A percentile compares a stretch with the other conserved stretches of the same genome.
Conservation (phyloP, 768 basidiomycete genomes). For the Suillus ampliporus region DNA sequence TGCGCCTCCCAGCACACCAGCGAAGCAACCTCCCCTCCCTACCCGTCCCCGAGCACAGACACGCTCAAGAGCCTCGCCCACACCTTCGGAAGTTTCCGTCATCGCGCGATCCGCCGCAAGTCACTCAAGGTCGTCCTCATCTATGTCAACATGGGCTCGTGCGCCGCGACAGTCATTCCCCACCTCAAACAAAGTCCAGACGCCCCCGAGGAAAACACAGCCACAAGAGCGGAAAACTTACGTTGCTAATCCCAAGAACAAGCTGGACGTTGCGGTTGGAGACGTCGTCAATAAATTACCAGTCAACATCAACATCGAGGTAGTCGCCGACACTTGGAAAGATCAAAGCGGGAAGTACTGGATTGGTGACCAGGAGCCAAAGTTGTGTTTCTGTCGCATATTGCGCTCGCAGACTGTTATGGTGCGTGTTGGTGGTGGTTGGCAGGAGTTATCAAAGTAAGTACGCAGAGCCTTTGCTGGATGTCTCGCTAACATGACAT, state of each 20-base stretch:
- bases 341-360: constrained; percentile 95
- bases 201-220: constrained; percentile 51
- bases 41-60: constrained; percentile 49
- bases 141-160: constrained; percentile 69
- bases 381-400: constrained; percentile 91
- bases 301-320: constrained; percentile 82
- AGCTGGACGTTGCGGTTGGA: constrained; percentile 91
- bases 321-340: constrained; percentile 84
- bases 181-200: constrained; percentile 46
- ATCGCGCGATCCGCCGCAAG: constrained; percentile 50
- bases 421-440: constrained; percentile 96
- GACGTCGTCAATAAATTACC: constrained; percentile 89
- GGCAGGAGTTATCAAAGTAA: constrained; percentile 90
- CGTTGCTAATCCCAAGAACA: constrained; percentile 86
- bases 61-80: constrained; percentile 60
- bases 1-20: constrained; percentile 43
- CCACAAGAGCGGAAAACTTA: constrained; percentile 66
- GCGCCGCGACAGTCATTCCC: constrained; percentile 70
- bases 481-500: constrained; percentile 16
- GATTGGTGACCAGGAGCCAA: constrained; percentile 92
- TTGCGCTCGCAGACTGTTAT: constrained; percentile 91
- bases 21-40: constrained; percentile 36
- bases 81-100: constrained; percentile 63
- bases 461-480: constrained; percentile 30
- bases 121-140: constrained; percentile 47